Conservation (phyloP, 208 protist species). For the Acanthamoeba royreba region DNA sequence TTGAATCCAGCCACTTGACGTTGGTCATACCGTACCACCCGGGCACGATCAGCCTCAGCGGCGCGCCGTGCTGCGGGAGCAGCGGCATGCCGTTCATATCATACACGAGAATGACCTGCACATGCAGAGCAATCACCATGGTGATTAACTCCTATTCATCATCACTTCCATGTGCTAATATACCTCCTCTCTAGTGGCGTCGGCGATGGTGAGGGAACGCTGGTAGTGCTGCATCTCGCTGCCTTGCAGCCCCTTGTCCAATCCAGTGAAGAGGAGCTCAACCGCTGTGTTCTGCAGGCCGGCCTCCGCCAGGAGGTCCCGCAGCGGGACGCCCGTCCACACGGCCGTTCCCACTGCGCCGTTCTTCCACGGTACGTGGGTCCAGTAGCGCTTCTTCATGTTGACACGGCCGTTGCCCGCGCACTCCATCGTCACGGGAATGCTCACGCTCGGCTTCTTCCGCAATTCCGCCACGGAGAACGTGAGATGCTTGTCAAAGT, state of each 20-base stretch:
- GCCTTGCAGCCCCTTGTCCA: neutral
- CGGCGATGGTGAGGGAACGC: slow-evolving; percentile 71
- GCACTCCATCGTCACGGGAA: slow-evolving; percentile 19
- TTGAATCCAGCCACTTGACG: neutral
- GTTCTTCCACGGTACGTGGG: slow-evolving; percentile 7
- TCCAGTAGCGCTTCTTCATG: neutral
- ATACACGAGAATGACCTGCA: slow-evolving; percentile 81
- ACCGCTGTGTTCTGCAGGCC: neutral
- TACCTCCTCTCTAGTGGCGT: slow-evolving; percentile 62
- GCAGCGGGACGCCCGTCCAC: neutral
- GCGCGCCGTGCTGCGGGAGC: slow-evolving; percentile 80
- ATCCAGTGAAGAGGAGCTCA: neutral
- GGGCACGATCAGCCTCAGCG: slow-evolving; percentile 66
- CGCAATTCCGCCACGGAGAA: neutral
- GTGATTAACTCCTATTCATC: neutral
- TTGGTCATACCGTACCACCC: slow-evolving; percentile 27
- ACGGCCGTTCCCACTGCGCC: neutral
- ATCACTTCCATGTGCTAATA: neutral
- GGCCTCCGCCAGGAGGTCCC: neutral
- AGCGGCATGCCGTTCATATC: slow-evolving; percentile 85
- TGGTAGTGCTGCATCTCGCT: slow-evolving; percentile 12
- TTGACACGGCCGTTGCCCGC: neutral
- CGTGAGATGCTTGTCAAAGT: neutral
- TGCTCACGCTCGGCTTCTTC: neutral
- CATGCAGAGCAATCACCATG: neutral